These are phyloP conservation scores for Cordyceps pruinosa DNA, from an alignment of 2,329 filamentous ascomycete genomes.

Conservation along the genomic window DNA sequence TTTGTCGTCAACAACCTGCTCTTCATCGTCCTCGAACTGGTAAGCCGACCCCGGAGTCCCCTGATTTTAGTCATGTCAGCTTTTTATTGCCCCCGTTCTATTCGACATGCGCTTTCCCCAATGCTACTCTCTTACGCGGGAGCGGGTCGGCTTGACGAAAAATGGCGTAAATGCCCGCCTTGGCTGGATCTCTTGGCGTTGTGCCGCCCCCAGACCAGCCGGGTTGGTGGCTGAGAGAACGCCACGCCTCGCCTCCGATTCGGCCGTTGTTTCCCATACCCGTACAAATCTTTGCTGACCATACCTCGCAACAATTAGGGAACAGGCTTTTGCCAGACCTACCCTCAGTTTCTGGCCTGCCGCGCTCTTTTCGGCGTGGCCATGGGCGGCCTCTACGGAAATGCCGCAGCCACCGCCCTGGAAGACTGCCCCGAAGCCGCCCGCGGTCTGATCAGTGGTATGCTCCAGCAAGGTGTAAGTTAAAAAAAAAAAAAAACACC, in stretches of 20 bases:
- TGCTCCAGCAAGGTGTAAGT: conserved; percentile 62
- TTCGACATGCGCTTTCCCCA: neutral
- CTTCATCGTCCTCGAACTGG: conserved; percentile 65
- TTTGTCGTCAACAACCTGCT: conserved; percentile 70
- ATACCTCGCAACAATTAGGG: conserved; percentile 28
- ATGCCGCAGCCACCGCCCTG: conserved; percentile 70
- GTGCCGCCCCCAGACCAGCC: neutral
- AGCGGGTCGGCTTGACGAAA: neutral
- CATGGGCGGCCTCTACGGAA: conserved; percentile 77
- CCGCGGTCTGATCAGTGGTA: conserved; percentile 67
- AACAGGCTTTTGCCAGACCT: conserved; percentile 63
- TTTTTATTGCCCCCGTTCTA: neutral
- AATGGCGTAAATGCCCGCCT: conserved; percentile 2
- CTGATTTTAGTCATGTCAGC: neutral
- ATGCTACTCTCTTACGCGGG: neutral
- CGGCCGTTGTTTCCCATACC: neutral
- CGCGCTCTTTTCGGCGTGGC: conserved; percentile 70
- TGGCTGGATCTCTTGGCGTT: conserved; percentile 10
- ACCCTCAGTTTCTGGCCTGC: conserved; percentile 65
- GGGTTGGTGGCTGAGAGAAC: neutral
- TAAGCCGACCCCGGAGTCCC: conserved; percentile 25
- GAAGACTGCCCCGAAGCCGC: conserved; percentile 65
- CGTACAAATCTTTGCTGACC: neutral
- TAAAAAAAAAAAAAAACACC: too few species aligned
- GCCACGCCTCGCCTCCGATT: conserved; percentile 4